A percentile compares a stretch with the other conserved stretches of the same genome.
Evolutionary conservation across 768 basidiomycete species (phyloP).

Genomic region (Termitomyces sp.): DNA sequence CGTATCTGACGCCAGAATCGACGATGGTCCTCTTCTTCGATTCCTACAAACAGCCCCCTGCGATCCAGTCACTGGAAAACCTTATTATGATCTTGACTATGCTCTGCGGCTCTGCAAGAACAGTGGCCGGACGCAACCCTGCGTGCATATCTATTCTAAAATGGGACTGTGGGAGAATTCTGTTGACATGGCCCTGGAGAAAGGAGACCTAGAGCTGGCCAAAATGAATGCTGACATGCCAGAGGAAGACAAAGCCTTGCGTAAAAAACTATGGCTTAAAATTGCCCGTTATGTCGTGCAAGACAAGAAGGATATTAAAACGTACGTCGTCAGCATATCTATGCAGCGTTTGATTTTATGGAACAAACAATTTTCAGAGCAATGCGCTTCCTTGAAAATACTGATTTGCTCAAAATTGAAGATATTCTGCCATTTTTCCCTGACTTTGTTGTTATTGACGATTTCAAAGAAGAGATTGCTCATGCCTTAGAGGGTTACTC

Average conservation of each 20-base stretch:
- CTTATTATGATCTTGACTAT: slow-evolving; percentile 97
- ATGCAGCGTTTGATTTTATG: slow-evolving; percentile 1
- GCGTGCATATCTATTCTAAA: slow-evolving; percentile 95
- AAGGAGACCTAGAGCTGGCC: slow-evolving; percentile 92
- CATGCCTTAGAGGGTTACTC: slow-evolving; percentile 93
- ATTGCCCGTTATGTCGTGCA: slow-evolving; percentile 98
- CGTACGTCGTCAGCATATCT: slow-evolving; percentile 49
- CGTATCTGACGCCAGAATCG: slow-evolving; percentile 30
- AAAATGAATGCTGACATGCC: slow-evolving; percentile 95
- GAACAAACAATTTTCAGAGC: slow-evolving; percentile 48
- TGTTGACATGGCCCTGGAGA: slow-evolving; percentile 90
- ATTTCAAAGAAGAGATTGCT: slow-evolving; percentile 99
- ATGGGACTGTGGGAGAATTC: slow-evolving; percentile 97
- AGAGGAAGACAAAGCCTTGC: slow-evolving; percentile 78
- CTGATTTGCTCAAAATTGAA: slow-evolving; percentile 93
- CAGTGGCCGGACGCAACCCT: slow-evolving; percentile 75
- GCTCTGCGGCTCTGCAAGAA: slow-evolving; percentile 89
- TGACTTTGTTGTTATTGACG: slow-evolving; percentile 98
- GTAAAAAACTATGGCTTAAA: slow-evolving; percentile 97
- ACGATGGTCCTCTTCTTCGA: slow-evolving; percentile 73
- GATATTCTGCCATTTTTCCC: slow-evolving; percentile 99
- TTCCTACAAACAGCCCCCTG: slow-evolving; percentile 81
- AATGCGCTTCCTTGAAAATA: slow-evolving; percentile 94
- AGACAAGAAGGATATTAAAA: slow-evolving; percentile 96
- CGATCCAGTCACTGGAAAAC: slow-evolving; percentile 77